phyloP scores from a whole-genome alignment of 129 eudicot genomes.

The Ambrosia artemisiifolia region DNA sequence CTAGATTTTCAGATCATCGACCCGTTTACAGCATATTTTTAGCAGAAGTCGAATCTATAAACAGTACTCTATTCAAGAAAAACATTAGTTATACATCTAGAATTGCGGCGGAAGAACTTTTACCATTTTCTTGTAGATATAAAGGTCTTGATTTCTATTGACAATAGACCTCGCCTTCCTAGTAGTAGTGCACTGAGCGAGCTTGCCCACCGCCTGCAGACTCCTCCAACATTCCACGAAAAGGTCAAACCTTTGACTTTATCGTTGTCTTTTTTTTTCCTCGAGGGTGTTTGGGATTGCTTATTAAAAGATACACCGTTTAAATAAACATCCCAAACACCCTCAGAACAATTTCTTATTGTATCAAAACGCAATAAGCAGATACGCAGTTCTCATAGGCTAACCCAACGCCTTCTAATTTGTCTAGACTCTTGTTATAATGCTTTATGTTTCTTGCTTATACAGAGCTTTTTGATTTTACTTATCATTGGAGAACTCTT shows the following conservation, averaged over 20 bases:
- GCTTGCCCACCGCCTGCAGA: not conserved
- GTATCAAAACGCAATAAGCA: not conserved
- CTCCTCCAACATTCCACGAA: not conserved
- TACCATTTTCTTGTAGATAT: conserved; percentile 58
- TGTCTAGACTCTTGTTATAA: not conserved
- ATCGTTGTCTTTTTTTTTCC: not conserved
- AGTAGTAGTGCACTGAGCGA: not conserved
- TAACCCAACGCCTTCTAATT: not conserved
- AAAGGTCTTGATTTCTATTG: conserved; percentile 32
- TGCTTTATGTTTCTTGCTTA: not conserved
- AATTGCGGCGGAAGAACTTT: conserved; percentile 75
- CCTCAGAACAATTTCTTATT: not conserved
- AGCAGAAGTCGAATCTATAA: conserved; percentile 81
- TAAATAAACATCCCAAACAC: not conserved
- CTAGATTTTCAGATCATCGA: conserved; percentile 87
- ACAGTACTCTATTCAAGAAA: conserved; percentile 44
- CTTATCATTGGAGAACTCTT: not conserved
- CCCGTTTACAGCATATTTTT: conserved; percentile 72
- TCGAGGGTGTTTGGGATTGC: not conserved
- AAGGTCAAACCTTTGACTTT: conserved; percentile 13
- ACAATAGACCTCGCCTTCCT: not conserved
- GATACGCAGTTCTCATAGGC: not conserved
- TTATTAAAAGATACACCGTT: not conserved
- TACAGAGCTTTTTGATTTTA: conserved; percentile 7
- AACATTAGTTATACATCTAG: conserved; percentile 58